A percentile compares a stretch with the other conserved stretches of the same genome.
phyloP scores from a whole-genome alignment of 805 yeast genomes.

The Tetrapisispora pingtungensis region DNA sequence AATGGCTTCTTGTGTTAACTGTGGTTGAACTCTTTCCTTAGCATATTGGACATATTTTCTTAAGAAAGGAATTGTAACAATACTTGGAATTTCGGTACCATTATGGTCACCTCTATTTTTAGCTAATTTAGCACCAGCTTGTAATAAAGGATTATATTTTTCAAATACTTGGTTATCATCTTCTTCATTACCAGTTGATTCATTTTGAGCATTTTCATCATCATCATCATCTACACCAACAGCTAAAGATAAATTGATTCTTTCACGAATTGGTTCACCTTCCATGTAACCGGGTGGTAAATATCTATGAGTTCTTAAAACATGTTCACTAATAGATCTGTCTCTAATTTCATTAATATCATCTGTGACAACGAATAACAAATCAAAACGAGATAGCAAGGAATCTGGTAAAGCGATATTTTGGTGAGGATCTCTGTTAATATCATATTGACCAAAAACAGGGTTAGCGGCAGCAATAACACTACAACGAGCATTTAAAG shows the following conservation, averaged over 20 bases:
- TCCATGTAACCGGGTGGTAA: conserved; percentile 79
- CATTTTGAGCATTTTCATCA: conserved; percentile 36
- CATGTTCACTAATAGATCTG: conserved; percentile 86
- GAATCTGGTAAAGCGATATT: conserved; percentile 97
- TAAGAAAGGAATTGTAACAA: conserved; percentile 72
- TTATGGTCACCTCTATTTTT: conserved; percentile 27
- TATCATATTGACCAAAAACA: conserved; percentile 91
- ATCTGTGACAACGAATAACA: conserved; percentile 90
- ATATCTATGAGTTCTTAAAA: conserved; percentile 84
- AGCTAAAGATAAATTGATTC: conserved; percentile 56
- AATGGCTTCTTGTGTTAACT: conserved; percentile 64
- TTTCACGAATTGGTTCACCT: conserved; percentile 89
- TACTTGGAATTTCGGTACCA: conserved; percentile 32
- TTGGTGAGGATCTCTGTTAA: conserved; percentile 90
- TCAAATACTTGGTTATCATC: conserved; percentile 62
- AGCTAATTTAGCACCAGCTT: conserved; percentile 59
- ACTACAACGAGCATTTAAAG: conserved; percentile 91
- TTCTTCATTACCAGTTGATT: conserved; percentile 28
- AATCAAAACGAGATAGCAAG: conserved; percentile 89
- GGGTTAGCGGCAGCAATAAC: conserved; percentile 98
- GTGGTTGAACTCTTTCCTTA: conserved; percentile 77
- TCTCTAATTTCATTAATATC: conserved; percentile 81
- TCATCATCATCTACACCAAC: conserved; percentile 60
- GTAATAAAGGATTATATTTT: conserved; percentile 70
- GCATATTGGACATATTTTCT: conserved; percentile 92